phyloP scores from a whole-genome alignment of 2,329 filamentous ascomycete genomes.

The Ceratocystis eucalypticola region DNA sequence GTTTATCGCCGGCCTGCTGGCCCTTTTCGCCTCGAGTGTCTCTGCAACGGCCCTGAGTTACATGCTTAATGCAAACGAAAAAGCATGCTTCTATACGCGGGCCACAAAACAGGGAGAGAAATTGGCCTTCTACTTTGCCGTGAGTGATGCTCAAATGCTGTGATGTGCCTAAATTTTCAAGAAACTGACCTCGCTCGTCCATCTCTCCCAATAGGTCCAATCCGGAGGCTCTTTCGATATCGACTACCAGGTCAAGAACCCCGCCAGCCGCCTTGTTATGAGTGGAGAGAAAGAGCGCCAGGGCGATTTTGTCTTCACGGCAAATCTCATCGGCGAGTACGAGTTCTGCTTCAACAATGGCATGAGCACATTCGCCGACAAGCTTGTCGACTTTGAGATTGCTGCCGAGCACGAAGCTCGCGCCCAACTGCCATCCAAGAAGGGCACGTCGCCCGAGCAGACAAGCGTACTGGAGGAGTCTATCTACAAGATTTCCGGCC shows the following conservation, averaged over 20 bases:
- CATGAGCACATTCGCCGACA: slow-evolving; percentile 96
- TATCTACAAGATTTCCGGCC: slow-evolving; percentile 84
- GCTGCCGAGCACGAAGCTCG: slow-evolving; percentile 81
- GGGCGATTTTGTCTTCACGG: slow-evolving; percentile 96
- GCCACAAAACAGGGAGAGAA: slow-evolving; percentile 71
- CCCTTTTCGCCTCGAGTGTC: slow-evolving; percentile 54
- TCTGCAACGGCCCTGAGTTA: slow-evolving; percentile 89
- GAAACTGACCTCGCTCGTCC: background rate
- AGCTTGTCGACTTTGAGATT: slow-evolving; percentile 96
- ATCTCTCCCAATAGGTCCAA: slow-evolving; percentile 56
- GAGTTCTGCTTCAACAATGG: slow-evolving; percentile 97
- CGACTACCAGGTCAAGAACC: slow-evolving; percentile 78
- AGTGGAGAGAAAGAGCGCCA: slow-evolving; percentile 84
- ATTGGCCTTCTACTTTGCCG: slow-evolving; percentile 97
- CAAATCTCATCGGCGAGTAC: slow-evolving; percentile 76
- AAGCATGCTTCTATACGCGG: slow-evolving; percentile 83
- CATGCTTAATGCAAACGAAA: slow-evolving; percentile 78
- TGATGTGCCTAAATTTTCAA: too few species aligned
- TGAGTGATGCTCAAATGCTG: slow-evolving; percentile 34
- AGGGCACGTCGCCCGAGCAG: slow-evolving; percentile 78
- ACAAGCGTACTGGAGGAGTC: slow-evolving; percentile 82
- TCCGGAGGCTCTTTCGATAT: slow-evolving; percentile 95
- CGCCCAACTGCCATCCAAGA: slow-evolving; percentile 72
- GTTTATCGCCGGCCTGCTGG: slow-evolving; percentile 54
- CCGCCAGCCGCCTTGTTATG: slow-evolving; percentile 66